Evolutionary conservation across 225 moss, liverwort and hornwort species (phyloP).

Genomic region (Physcomitrellopsis africana): DNA sequence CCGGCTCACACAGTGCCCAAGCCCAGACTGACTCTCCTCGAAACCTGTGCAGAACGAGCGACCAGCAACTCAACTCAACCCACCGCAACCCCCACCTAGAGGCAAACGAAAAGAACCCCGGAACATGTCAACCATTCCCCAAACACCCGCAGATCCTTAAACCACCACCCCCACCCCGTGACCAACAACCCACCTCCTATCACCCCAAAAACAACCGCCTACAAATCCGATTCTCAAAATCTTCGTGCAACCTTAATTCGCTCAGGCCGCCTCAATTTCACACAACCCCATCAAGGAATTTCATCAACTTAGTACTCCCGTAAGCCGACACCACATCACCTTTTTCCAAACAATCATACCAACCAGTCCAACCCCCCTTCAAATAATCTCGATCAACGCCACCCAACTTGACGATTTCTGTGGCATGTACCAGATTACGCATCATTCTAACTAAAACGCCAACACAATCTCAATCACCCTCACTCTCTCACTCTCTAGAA

Average conservation of each 20-base stretch:
- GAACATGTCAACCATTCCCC: slow-evolving; percentile 53
- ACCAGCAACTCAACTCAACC: slow-evolving; percentile 21
- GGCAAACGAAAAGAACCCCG: not conserved
- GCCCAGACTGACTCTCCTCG: slow-evolving; percentile 34
- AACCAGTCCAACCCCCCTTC: slow-evolving; percentile 3
- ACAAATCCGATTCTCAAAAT: no score
- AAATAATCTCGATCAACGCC: slow-evolving; percentile 21
- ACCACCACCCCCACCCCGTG: not conserved
- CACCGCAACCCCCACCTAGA: slow-evolving; percentile 16
- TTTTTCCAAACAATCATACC: not conserved
- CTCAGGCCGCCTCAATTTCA: not conserved
- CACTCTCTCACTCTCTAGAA: no score
- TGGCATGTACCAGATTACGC: not conserved
- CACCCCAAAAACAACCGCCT: not conserved
- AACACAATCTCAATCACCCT: no score
- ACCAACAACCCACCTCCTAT: not conserved
- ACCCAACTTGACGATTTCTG: no score
- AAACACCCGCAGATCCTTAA: slow-evolving; percentile 25
- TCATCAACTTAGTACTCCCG: not conserved
- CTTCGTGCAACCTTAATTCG: not conserved
- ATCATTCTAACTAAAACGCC: no score
- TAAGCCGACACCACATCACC: slow-evolving; percentile 11
- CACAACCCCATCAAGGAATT: slow-evolving; percentile 31
- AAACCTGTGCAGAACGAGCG: slow-evolving; percentile 26
- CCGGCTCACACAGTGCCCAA: slow-evolving; percentile 31